phyloP scores from a whole-genome alignment of 2,329 filamentous ascomycete species.

The Fusarium cicatricum region DNA sequence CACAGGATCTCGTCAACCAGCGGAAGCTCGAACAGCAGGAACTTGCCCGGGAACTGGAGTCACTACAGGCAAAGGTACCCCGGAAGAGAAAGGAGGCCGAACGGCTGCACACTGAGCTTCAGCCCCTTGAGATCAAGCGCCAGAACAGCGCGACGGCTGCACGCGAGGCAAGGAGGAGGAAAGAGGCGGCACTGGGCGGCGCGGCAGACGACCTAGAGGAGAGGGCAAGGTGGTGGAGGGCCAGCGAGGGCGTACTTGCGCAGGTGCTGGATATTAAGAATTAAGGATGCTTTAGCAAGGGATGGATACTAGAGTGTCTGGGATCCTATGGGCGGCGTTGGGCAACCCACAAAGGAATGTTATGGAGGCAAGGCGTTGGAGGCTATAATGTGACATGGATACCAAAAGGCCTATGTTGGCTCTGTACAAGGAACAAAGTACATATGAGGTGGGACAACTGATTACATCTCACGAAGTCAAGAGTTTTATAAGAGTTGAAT shows the following conservation, averaged over 20 bases:
- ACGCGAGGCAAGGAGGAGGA: conserved; percentile 73
- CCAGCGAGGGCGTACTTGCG: conserved; percentile 70
- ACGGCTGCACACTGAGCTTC: conserved; percentile 71
- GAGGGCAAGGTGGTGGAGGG: conserved; percentile 77
- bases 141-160: conserved; percentile 71
- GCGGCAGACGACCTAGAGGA: conserved; percentile 79
- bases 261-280: conserved; percentile 67
- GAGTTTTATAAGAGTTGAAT: background rate
- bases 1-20: conserved; percentile 60
- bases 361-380: conserved; percentile 26
- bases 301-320: background rate
- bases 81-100: conserved; percentile 74
- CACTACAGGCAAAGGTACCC: conserved; percentile 67
- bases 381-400: conserved; percentile 2
- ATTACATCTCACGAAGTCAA: background rate
- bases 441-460: background rate
- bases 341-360: background rate
- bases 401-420: background rate
- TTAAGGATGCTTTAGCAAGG: conserved; percentile 29
- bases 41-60: conserved; percentile 70
- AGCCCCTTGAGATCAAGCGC: conserved; percentile 72
- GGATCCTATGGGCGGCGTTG: conserved; percentile 26
- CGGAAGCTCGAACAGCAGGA: conserved; percentile 61
- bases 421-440: background rate
- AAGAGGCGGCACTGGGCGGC: conserved; percentile 71